Evolutionary conservation across 2,329 filamentous ascomycete species (phyloP).

Genomic region (Alternaria incomplexa): DNA sequence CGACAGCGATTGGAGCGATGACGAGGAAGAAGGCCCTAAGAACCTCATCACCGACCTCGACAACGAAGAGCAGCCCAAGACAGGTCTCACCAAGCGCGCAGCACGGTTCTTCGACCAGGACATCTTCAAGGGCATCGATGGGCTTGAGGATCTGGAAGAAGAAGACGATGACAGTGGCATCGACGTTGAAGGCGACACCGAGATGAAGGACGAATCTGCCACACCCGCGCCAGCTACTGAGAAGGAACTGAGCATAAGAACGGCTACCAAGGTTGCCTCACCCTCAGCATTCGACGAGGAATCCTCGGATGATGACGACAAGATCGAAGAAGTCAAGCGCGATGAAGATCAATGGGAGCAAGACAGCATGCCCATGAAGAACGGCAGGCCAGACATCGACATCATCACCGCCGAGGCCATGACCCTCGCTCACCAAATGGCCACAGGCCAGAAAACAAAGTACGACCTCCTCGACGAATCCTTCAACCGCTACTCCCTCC

Average conservation of each 20-base stretch:
- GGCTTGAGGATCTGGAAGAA: slow-evolving; percentile 65
- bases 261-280: slow-evolving; percentile 24
- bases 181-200: slow-evolving; percentile 46
- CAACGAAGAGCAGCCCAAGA: slow-evolving; percentile 56
- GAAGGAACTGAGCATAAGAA: slow-evolving; percentile 20
- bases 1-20: slow-evolving; percentile 68
- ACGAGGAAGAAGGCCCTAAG: slow-evolving; percentile 60
- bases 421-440: slow-evolving; percentile 92
- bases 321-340: slow-evolving; percentile 69
- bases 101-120: slow-evolving; percentile 93
- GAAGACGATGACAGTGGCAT: slow-evolving; percentile 50
- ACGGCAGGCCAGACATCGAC: slow-evolving; percentile 81
- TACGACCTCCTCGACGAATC: slow-evolving; percentile 85
- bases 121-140: slow-evolving; percentile 84
- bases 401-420: slow-evolving; percentile 99
- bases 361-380: slow-evolving; percentile 65
- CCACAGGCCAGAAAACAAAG: slow-evolving; percentile 80
- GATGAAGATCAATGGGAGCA: slow-evolving; percentile 69
- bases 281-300: slow-evolving; percentile 34
- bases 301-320: slow-evolving; percentile 48
- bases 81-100: slow-evolving; percentile 81
- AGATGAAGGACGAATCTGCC: slow-evolving; percentile 16
- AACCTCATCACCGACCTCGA: slow-evolving; percentile 69
- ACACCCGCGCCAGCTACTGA: slow-evolving; percentile 17
- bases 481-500: slow-evolving; percentile 92